Evolutionary conservation across 352 stramenopile genomes (phyloP).

Genomic region (Globisporangium cederbergense): DNA sequence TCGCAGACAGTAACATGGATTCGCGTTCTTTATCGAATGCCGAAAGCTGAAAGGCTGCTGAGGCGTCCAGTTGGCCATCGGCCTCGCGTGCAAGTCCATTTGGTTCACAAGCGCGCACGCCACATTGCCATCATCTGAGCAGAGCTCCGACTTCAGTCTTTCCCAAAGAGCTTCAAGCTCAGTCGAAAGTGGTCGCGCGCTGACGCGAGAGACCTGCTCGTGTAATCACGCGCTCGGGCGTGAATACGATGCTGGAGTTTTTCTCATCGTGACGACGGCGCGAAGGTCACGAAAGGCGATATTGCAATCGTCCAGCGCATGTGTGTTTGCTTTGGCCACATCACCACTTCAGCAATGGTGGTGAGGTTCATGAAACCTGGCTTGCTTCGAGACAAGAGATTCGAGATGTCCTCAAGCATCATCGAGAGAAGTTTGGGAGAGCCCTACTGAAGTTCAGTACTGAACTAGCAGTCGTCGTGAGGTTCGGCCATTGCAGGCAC

Average conservation of each 20-base stretch:
- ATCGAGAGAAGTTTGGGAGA: too few relatives aligned
- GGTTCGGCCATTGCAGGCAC: too few relatives aligned
- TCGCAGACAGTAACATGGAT: too few relatives aligned
- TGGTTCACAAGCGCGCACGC: not conserved
- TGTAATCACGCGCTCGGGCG: slow-evolving; percentile 2
- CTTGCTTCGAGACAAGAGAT: too few relatives aligned
- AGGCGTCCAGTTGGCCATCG: too few relatives aligned
- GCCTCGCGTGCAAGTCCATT: too few relatives aligned
- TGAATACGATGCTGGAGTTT: slow-evolving; percentile 3
- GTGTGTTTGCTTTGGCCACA: too few relatives aligned
- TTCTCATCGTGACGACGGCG: not conserved
- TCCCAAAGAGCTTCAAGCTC: not conserved
- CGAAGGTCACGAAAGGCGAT: not conserved
- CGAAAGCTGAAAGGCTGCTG: not conserved
- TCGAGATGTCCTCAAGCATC: too few relatives aligned
- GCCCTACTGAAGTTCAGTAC: too few relatives aligned
- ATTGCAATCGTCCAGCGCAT: too few relatives aligned
- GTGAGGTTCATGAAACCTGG: too few relatives aligned
- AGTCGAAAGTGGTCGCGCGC: not conserved
- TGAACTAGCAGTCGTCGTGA: too few relatives aligned
- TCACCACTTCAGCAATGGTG: not conserved
- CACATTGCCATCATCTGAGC: not conserved
- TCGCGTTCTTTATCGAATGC: slow-evolving; percentile 4
- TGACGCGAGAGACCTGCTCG: not conserved
- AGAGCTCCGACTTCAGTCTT: not conserved